Base-by-base conservation (phyloP, 352 stramenopile species). In the Phytopythium helicoides region DNA sequence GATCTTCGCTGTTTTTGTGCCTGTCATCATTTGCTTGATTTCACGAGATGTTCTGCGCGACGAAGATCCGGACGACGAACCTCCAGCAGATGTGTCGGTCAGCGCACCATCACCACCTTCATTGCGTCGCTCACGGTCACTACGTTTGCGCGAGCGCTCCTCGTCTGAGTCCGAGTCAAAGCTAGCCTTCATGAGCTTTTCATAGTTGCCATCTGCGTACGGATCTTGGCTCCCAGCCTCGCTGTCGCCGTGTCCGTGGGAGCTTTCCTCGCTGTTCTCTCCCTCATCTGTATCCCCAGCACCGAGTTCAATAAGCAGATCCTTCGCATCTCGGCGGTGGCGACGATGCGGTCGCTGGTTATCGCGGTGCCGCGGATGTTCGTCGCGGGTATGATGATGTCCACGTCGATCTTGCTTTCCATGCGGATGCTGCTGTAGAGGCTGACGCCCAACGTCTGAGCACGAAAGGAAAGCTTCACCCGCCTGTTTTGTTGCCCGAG, bases 201-300 rank as follows among this genome's bases (percentile, higher is more conserved):
- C 75, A 46, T 87, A 91, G 47, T 86, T 86, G 0, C 60, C 71
- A 0, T 66, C 64, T 6, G 80, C 75, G 46, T 86, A 88, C 22
- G 76, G 77, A 18, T 88, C 69, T 10, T 62, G 44, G 23, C 59
- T 19, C 11, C 69, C 56, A 5, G 62, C 46, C 21, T 71, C 55
- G 35, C 52, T 59, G 28, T 60, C 38, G 6, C 52, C 31, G 10
- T 25, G 34, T 6, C 60, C 54, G 22, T 51, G 45, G 1, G 28
- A 51, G 28, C 25, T 51, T 16, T 28, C 45, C 7, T 14, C 28
- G 8, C 45, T 51, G 28, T 21, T 51, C 25, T 40, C 45, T 2
- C 3, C 19, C 26, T n/a, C 18, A 12, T 9, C 45, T 9, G 45
- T 35, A 51, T 40, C 11, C 10, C 38, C 26, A 4, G 28, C 16